Conservation (phyloP, 768 basidiomycete genomes). For the Leccinum fibrillosum region DNA sequence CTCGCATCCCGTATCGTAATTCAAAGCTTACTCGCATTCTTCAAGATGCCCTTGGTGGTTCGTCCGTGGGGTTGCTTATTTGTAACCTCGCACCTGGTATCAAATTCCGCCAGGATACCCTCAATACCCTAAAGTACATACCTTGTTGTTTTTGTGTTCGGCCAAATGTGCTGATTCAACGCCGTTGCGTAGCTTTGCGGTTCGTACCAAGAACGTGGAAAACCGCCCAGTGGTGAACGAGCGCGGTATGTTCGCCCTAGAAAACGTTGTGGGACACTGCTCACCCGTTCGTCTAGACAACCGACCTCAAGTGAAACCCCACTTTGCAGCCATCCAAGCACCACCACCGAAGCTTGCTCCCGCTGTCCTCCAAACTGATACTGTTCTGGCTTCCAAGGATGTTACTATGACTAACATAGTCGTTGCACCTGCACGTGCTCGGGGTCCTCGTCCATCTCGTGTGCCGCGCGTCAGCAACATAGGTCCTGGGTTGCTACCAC, state of each 20-base stretch:
- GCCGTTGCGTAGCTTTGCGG: conserved; percentile 59
- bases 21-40: conserved; percentile 86
- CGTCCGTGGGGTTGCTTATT: conserved; percentile 74
- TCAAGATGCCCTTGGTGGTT: conserved; percentile 87
- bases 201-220: conserved; percentile 82
- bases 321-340: conserved; percentile 61
- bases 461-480: conserved; percentile 31
- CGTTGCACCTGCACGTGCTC: conserved; percentile 14
- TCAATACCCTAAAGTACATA: conserved; percentile 85
- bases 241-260: conserved; percentile 47
- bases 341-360: conserved; percentile 45
- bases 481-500: conserved; percentile 25
- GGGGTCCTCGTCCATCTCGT: conserved; percentile 30
- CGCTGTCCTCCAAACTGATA: conserved; percentile 43
- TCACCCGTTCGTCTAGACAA: conserved; percentile 41
- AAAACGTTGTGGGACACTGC: not conserved
- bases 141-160: not conserved
- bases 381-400: conserved; percentile 22
- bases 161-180: not conserved
- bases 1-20: conserved; percentile 85
- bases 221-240: conserved; percentile 80
- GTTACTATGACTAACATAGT: conserved; percentile 7
- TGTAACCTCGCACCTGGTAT: conserved; percentile 83
- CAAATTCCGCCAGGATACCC: conserved; percentile 81
- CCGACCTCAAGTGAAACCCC: conserved; percentile 53